phyloP scores from a whole-genome alignment of 495 filamentous ascomycete genomes.

The Neurospora pannonica region DNA sequence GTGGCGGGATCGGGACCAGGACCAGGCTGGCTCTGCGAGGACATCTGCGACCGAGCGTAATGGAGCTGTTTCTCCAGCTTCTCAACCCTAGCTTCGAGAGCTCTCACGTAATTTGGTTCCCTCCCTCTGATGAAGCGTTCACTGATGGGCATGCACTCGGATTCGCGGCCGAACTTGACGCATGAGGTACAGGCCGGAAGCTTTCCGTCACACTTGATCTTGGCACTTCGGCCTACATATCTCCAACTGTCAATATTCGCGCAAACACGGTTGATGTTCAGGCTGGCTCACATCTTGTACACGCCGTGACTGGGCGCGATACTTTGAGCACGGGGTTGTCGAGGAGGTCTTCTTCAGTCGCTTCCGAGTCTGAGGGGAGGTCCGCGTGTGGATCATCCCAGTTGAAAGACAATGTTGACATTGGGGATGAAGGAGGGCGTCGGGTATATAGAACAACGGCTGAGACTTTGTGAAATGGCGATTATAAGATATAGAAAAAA shows the following conservation, averaged over 20 bases:
- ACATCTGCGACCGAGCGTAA: slow-evolving; percentile 50
- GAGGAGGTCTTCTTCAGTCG: slow-evolving; percentile 16
- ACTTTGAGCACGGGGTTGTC: slow-evolving; percentile 81
- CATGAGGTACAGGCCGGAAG: slow-evolving; percentile 89
- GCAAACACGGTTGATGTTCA: neutral
- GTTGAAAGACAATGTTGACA: neutral
- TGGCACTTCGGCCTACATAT: slow-evolving; percentile 59
- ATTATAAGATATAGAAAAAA: neutral
- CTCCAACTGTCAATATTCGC: slow-evolving; percentile 11
- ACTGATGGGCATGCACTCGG: slow-evolving; percentile 83
- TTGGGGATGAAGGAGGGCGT: neutral
- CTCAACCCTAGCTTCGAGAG: slow-evolving; percentile 78
- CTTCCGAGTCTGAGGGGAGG: neutral
- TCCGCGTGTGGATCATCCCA: neutral
- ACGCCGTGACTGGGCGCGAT: slow-evolving; percentile 84
- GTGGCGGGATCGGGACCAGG: slow-evolving; percentile 32
- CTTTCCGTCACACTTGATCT: slow-evolving; percentile 94
- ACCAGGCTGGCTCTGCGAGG: slow-evolving; percentile 27
- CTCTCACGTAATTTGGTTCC: slow-evolving; percentile 90
- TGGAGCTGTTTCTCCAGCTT: slow-evolving; percentile 65
- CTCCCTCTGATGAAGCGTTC: slow-evolving; percentile 92
- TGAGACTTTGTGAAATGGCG: neutral
- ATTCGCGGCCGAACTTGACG: slow-evolving; percentile 69
- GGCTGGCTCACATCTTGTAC: slow-evolving; percentile 62
- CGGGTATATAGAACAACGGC: neutral